Percentiles rank a stretch among this genome's conserved stretches.
phyloP scores from a whole-genome alignment of 495 filamentous ascomycete species.

The Glarea lozoyensis region DNA sequence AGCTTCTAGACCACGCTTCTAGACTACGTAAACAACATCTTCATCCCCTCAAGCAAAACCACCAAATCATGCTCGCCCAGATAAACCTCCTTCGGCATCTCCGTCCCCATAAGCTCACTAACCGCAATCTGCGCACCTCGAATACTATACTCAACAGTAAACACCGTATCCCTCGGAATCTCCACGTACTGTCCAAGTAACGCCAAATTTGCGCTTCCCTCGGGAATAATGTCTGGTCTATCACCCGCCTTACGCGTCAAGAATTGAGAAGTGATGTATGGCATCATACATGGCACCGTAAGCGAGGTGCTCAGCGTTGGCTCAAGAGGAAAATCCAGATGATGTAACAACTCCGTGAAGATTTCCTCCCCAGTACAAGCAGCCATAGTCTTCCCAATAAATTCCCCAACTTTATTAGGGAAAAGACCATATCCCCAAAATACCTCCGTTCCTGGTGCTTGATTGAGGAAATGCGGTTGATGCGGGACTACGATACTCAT shows the following conservation, averaged over 20 bases:
- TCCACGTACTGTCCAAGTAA: constrained; percentile 35
- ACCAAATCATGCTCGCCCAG: constrained; percentile 19
- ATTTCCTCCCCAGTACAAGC: constrained; percentile 31
- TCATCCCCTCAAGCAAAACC: constrained; percentile 16
- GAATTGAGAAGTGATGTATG: constrained; percentile 27
- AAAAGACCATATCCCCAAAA: constrained; percentile 32
- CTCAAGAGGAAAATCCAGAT: constrained; percentile 20
- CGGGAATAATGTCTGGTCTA: constrained; percentile 28
- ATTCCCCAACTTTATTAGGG: constrained; percentile 23
- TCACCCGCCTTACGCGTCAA: constrained; percentile 24
- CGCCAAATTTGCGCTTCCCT: constrained; percentile 27
- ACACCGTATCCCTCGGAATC: constrained; percentile 28
- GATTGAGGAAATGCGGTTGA: constrained; percentile 29
- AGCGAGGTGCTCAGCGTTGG: constrained; percentile 6
- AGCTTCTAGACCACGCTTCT: too few species aligned
- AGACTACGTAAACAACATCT: constrained; percentile 16
- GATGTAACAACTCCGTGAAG: constrained; percentile 26
- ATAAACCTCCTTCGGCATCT: constrained; percentile 19
- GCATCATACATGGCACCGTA: constrained; percentile 26
- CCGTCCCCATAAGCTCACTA: constrained; percentile 19
- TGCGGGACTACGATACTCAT: constrained; percentile 29
- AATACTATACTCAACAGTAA: constrained; percentile 35
- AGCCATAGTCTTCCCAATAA: constrained; percentile 31
- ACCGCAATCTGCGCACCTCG: constrained; percentile 33
- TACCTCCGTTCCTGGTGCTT: constrained; percentile 21